A percentile compares a stretch with the other conserved stretches of the same genome.
These are phyloP conservation scores for Globisporangium viniferum DNA, from an alignment of 352 stramenopile genomes.

Conservation along the genomic window DNA sequence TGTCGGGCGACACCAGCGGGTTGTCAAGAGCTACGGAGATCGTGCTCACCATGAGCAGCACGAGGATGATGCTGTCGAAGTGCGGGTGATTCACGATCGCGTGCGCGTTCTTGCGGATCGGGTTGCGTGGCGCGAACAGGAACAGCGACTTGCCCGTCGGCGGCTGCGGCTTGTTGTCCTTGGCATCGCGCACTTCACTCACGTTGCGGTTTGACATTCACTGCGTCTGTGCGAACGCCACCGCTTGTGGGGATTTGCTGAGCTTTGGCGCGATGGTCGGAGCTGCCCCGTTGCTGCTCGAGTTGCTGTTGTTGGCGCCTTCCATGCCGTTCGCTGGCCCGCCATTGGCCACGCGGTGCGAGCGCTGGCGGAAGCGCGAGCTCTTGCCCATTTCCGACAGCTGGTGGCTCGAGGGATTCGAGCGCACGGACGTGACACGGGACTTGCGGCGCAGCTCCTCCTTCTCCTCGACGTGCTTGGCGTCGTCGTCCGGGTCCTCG, in stretches of 20 bases:
- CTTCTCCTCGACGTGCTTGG: constrained; percentile 28
- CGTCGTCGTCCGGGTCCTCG: constrained; percentile 53
- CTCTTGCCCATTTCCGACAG: constrained; percentile 43
- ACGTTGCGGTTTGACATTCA: constrained; percentile 4
- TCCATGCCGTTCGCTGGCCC: too few relatives aligned
- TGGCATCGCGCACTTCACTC: constrained; percentile 60
- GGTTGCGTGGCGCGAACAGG: constrained; percentile 45
- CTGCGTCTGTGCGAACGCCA: constrained; percentile 20
- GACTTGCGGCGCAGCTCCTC: constrained; percentile 31
- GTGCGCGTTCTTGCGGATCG: constrained; percentile 38
- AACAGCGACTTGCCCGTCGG: constrained; percentile 39
- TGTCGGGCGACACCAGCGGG: constrained; percentile 49
- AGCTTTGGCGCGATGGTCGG: constrained; percentile 22
- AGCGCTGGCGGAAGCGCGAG: constrained; percentile 60
- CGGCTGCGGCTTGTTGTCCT: constrained; percentile 7
- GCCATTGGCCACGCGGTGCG: constrained; percentile 18
- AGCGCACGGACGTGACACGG: constrained; percentile 20
- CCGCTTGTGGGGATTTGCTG: constrained; percentile 50
- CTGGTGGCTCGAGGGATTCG: constrained; percentile 27
- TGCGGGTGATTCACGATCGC: constrained; percentile 49
- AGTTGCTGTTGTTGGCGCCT: not conserved
- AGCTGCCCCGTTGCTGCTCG: not conserved
- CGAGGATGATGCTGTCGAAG: constrained; percentile 72
- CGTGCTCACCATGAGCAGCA: constrained; percentile 66
- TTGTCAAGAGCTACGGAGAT: constrained; percentile 75